Evolutionary conservation across 306 rosid genomes (phyloP), one percentile per base, ranked within the genome.

Genomic region (Acacia acuminata): DNA sequence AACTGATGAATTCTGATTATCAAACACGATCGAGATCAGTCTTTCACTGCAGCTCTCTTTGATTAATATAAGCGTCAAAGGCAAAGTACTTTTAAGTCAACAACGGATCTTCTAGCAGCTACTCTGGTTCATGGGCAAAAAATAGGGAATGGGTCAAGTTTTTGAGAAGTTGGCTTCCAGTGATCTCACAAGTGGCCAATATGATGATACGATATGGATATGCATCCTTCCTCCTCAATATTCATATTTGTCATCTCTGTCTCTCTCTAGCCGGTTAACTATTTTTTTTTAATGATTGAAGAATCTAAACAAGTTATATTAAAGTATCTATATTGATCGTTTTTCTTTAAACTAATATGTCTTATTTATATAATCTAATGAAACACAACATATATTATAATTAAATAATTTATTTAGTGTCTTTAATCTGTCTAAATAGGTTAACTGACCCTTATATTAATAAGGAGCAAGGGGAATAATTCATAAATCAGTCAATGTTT

Each of bases 101-200:
- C 65, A 58, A 58, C 3, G 32, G 32, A 58, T 58, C 65, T n/a
- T 58, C 65, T 58, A 22, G 30, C 32, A 58, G 65, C 13, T 20
- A 22, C 14, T 9, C 12, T 58, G 4, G 12, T 81, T 77, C 16
- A 48, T 77, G 44, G 8, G 25, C 88, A 66, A 53, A 78, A 56
- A 51, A 82, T 73, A 1, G 83, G 81, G 85, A 81, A 19, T 63
- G 66, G 36, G 25, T 70, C 68, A 77, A 71, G 84, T 79, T 74
- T 14, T 16, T 64, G 77, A 71, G 76, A 71, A 19, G 45, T 76
- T 82, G 51, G 51, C 73, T 77, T 61, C 4, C 45, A 15, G 40
- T 19, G 22, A 60, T 50, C 70, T 36, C 70, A 65, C 70, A 53
- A 42, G 61, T 5, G 47, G 73, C 73, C 58, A 43, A 43, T 71